Conservation (phyloP, 2,329 filamentous ascomycete genomes). For the Cladosporium sp. region DNA sequence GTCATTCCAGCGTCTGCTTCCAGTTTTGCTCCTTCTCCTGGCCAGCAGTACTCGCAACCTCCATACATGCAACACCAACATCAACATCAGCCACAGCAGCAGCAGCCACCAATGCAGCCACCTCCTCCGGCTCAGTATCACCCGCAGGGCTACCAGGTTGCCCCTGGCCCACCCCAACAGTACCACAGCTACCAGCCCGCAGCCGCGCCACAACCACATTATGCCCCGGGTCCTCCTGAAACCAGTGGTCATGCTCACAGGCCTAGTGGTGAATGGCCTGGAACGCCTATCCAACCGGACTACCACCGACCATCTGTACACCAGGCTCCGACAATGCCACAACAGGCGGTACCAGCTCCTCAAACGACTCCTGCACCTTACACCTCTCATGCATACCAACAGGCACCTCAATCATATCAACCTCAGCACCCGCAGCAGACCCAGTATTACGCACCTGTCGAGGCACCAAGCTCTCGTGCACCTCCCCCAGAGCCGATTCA, state of each 20-base stretch:
- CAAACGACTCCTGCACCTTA: conserved; percentile 34
- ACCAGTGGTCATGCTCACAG: conserved; percentile 29
- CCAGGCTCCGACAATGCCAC: conserved; percentile 31
- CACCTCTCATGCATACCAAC: conserved; percentile 28
- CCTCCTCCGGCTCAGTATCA: conserved; percentile 25
- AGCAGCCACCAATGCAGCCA: conserved; percentile 34
- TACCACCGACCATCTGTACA: conserved; percentile 39
- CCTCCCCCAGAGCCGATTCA: conserved; percentile 23
- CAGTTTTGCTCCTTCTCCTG: conserved; percentile 29
- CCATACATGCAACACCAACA: conserved; percentile 27
- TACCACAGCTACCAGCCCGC: conserved; percentile 38
- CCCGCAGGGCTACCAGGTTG: conserved; percentile 21
- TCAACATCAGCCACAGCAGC: conserved; percentile 26
- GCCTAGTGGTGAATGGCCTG: conserved; percentile 36
- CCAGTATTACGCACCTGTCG: conserved; percentile 20
- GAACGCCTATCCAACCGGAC: conserved; percentile 27
- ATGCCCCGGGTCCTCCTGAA: conserved; percentile 29
- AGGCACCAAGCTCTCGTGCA: conserved; percentile 18
- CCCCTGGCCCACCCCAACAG: conserved; percentile 25
- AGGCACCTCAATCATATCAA: conserved; percentile 15
- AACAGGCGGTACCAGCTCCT: conserved; percentile 23
- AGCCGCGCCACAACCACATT: conserved; percentile 33
- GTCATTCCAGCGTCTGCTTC: conserved; percentile 37
- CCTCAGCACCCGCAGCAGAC: conserved; percentile 16
- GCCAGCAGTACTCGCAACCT: conserved; percentile 23